Conservation (phyloP, 208 protist genomes). For the Leishmania aethiopica region DNA sequence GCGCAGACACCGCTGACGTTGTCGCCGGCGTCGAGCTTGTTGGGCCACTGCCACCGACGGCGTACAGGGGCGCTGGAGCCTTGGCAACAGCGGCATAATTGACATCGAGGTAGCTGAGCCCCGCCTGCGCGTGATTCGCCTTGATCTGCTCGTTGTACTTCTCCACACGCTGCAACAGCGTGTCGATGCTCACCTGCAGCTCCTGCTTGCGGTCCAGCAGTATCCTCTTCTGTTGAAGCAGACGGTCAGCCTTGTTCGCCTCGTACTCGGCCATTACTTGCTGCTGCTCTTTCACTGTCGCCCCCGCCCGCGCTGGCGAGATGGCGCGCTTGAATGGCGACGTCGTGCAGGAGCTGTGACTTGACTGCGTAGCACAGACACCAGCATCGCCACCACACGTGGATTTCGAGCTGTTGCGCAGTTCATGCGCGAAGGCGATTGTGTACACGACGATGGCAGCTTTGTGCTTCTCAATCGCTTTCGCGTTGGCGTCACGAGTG, state of each 20-base stretch:
- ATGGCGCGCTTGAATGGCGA: slow-evolving; percentile 4
- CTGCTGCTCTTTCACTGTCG: not conserved
- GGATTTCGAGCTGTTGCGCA: not conserved
- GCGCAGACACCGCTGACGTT: not conserved
- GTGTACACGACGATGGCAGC: slow-evolving; percentile 56
- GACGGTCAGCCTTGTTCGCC: slow-evolving; percentile 4
- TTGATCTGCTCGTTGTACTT: slow-evolving; percentile 32
- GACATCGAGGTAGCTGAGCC: slow-evolving; percentile 3
- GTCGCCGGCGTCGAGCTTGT: not conserved
- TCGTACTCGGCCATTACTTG: slow-evolving; percentile 13
- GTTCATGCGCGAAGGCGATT: slow-evolving; percentile 29
- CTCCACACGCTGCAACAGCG: slow-evolving; percentile 18
- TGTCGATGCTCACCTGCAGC: slow-evolving; percentile 24
- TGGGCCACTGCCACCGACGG: not conserved
- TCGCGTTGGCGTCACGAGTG: slow-evolving; percentile 31
- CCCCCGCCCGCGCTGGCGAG: not conserved
- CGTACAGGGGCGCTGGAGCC: not conserved
- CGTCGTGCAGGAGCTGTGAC: slow-evolving; percentile 8
- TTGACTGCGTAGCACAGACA: not conserved
- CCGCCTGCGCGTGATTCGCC: slow-evolving; percentile 11
- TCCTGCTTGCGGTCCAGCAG: slow-evolving; percentile 16
- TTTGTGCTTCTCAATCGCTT: slow-evolving; percentile 29
- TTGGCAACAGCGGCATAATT: not conserved
- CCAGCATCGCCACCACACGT: not conserved
- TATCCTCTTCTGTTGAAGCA: slow-evolving; percentile 16